phyloP scores from a whole-genome alignment of 2,329 filamentous ascomycete genomes.

The Chaetomium olivaceum region DNA sequence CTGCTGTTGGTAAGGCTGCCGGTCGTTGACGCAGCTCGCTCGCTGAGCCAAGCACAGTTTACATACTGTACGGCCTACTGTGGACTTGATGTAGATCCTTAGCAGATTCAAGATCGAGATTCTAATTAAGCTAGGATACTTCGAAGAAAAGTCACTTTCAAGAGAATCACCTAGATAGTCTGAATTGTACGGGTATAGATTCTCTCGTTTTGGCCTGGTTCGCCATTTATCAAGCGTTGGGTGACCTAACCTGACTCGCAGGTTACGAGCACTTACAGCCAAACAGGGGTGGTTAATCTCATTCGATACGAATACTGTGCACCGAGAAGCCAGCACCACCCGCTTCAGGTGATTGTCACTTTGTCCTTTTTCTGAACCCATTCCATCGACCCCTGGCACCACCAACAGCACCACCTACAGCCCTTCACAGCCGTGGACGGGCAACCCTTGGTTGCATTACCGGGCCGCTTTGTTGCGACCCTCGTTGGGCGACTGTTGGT shows the following conservation, averaged over 20 bases:
- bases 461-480: constrained; percentile 13
- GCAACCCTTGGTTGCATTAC: constrained; percentile 4
- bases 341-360: neutral
- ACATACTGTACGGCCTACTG: neutral
- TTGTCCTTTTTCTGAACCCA: neutral
- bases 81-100: neutral
- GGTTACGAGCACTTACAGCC: neutral
- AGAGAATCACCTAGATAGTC: neutral
- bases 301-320: neutral
- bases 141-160: neutral
- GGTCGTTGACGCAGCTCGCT: constrained; percentile 21
- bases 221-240: neutral
- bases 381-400: neutral
- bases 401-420: constrained; percentile 7
- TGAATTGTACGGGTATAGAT: neutral
- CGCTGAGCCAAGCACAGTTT: neutral
- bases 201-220: neutral
- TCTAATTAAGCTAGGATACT: neutral
- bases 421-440: neutral
- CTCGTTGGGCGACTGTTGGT: constrained; percentile 20
- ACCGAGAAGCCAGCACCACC: neutral
- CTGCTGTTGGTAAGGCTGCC: constrained; percentile 16
- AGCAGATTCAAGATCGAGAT: neutral
- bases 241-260: neutral
- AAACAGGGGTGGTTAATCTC: neutral